Base-by-base conservation (phyloP, 306 rosid genomes). In the Citrullus colocynthis region DNA sequence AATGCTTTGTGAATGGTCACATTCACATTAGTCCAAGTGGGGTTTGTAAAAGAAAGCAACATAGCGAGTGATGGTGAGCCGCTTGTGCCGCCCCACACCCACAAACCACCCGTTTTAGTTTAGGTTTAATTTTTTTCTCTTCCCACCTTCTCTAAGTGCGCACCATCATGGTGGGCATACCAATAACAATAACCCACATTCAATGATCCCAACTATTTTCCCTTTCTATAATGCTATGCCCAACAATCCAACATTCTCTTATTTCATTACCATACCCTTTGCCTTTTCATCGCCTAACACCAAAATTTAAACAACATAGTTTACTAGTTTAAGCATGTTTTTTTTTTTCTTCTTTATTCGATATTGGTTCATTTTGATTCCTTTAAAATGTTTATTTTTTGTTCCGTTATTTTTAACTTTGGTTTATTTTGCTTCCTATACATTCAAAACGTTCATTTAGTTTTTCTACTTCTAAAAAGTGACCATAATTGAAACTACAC, bases 151-250 rank as follows among this genome's bases (percentile, higher is more conserved):
- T 0, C 15, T 65, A 18, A 37, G 72, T 65, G 72, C 28, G 49
- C 49, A 65, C 28, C 72, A 65, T 65, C 72, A 65, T 65, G 72
- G 72, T 65, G 72, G 72, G 72, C 72, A 21, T 45, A 37, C 72
- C 15, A 65, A 55, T 51, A 34, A 62, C 36, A 24, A 24, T 32
- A 32, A 6, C 49, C 72, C 72, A 37, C 49, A 65, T 65, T 65
- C 20, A 65, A 65, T 65, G 72, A 65, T 39, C 48, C 49, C 48
- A 65, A 39, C 72, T 65, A 37, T 37, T 65, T 64, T 9, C 72
- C 72, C 49, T 65, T 65, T 65, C 24, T 28, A 65, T 65, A 11
- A 65, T 65, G 72, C 49, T 20, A 52, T 52, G 8, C 6, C 57
- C 72, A 39, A 65, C 72, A 18, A 28, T 64, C 48, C 48, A 64